A percentile compares a stretch with the other conserved stretches of the same genome.
Conservation (phyloP, 164 flowering plant species). For the Tetrastigma voinierianum region DNA sequence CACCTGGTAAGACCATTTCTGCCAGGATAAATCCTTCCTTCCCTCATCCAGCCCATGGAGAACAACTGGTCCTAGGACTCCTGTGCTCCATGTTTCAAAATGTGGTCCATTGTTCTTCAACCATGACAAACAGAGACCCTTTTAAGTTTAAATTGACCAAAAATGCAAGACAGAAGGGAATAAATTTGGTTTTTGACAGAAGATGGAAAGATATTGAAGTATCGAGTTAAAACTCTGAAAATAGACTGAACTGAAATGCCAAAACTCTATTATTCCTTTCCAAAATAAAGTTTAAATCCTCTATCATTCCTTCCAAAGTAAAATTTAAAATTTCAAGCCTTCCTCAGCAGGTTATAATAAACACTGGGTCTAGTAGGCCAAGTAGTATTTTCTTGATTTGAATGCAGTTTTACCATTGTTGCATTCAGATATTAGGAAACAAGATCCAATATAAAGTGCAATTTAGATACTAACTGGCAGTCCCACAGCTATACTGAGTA, state of each 20-base stretch:
- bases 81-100: slow-evolving; percentile 40
- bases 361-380: neutral
- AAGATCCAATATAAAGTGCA: neutral
- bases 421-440: neutral
- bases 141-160: neutral
- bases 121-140: neutral
- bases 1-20: slow-evolving; percentile 55
- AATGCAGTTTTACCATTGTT: neutral
- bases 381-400: neutral
- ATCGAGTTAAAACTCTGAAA: neutral
- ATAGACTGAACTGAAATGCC: neutral
- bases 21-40: slow-evolving; percentile 37
- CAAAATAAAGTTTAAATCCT: neutral
- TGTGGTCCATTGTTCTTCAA: slow-evolving; percentile 42
- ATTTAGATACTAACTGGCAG: slow-evolving; percentile 36
- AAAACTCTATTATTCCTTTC: no score
- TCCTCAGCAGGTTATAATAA: neutral
- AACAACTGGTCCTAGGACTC: slow-evolving; percentile 46
- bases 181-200: neutral
- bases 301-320: no score
- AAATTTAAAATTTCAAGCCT: neutral
- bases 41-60: slow-evolving; percentile 44
- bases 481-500: slow-evolving; percentile 54
- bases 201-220: neutral
- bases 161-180: neutral